Base-by-base conservation (phyloP, 2,329 filamentous ascomycete genomes). In the Trichoderma arundinaceum region DNA sequence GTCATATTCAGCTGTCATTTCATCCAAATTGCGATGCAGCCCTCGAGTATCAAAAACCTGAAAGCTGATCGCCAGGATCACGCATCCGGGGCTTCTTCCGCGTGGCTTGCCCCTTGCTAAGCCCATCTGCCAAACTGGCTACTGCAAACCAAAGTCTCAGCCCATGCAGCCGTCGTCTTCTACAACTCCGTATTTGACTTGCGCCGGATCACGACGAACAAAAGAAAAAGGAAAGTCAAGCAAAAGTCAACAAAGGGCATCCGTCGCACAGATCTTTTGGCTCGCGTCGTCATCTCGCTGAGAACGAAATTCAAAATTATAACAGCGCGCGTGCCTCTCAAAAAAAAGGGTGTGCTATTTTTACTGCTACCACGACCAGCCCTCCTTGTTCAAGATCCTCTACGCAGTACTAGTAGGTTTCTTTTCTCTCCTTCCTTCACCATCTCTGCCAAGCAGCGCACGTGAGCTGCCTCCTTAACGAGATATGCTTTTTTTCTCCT, bases 391-490 rank as follows among this genome's bases (percentile, higher is more conserved):
- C 12, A 9, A 39, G 35, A 52, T 32, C 28, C 54, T 46, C n/a
- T 3, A 15, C n/a, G n/a, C n/a, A n/a, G n/a, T n/a, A n/a, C n/a
- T n/a, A n/a, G n/a, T n/a, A n/a, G n/a, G n/a, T n/a, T n/a, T n/a
- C n/a, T 28, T 32, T n/a, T 22, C 10, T 38, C 43, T 38, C 17
- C 41, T 28, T 49, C 22, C 46, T 9, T 35, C 13, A 9, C 19
- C 46, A 51, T 51, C 13, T 51, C 22, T 3, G 15, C 12, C 43
- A 38, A 38, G 35, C 1, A 9, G 59, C 8, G 59, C 59, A 62
- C 59, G 59, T 62, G 59, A 62, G 48, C 59, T 35, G 35, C 32
- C 48, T 53, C 48, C 59, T 62, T 62, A 62, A 53, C 48, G 59
- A 38, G 38, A 53, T n/a, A 22, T 38, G 4, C 48, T 33, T 61